Percentiles rank a stretch among this genome's conserved stretches.
phyloP scores from a whole-genome alignment of 305 asterid species.

The Fraxinus xanthoxyloides region DNA sequence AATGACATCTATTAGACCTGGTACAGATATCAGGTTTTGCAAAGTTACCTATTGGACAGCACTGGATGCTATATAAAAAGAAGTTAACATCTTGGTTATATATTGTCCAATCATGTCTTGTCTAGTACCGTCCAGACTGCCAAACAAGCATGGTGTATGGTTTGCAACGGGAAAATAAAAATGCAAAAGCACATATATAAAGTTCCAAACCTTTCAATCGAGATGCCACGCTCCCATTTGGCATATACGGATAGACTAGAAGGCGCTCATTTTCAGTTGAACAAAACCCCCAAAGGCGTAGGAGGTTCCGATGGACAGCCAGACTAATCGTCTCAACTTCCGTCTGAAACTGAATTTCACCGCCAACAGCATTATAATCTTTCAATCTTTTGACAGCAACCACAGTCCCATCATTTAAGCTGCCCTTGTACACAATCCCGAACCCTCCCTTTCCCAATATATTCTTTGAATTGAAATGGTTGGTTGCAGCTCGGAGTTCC shows the following conservation, averaged over 20 bases:
- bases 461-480: slow-evolving; percentile 72
- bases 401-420: slow-evolving; percentile 68
- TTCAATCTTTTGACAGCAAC: slow-evolving; percentile 92
- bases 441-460: slow-evolving; percentile 90
- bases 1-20: background rate
- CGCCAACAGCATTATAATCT: slow-evolving; percentile 73
- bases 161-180: background rate
- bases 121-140: background rate
- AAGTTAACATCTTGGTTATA: background rate
- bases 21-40: background rate
- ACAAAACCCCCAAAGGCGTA: slow-evolving; percentile 89
- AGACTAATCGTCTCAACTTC: slow-evolving; percentile 88
- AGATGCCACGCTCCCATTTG: slow-evolving; percentile 91
- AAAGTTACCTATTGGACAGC: background rate
- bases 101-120: background rate
- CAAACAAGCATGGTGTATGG: background rate
- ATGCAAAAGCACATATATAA: background rate
- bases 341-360: slow-evolving; percentile 91
- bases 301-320: slow-evolving; percentile 92
- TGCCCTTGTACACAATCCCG: slow-evolving; percentile 83
- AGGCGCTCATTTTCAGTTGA: slow-evolving; percentile 83
- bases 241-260: slow-evolving; percentile 85
- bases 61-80: background rate
- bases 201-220: slow-evolving; percentile 69
- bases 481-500: slow-evolving; percentile 85